phyloP scores from a whole-genome alignment of 495 filamentous ascomycete species.

The Aspergillus ostianus region DNA sequence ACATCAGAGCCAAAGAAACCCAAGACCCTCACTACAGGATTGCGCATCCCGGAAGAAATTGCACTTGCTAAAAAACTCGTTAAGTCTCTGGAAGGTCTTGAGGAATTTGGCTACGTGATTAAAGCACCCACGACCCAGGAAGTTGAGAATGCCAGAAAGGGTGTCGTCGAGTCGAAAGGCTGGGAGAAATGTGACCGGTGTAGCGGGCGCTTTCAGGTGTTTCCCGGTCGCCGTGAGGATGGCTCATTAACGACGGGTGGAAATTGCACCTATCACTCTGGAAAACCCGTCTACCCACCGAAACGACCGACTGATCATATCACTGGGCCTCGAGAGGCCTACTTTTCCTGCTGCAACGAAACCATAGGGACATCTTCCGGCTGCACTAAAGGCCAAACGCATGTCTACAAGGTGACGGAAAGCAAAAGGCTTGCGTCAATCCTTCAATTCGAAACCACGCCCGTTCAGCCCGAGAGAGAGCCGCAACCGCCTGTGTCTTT shows the following conservation, averaged over 20 bases:
- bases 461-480: conserved; percentile 49
- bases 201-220: conserved; percentile 81
- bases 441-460: conserved; percentile 77
- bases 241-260: conserved; percentile 77
- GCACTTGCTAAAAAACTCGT: conserved; percentile 56
- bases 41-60: conserved; percentile 67
- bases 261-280: conserved; percentile 74
- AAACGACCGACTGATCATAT: conserved; percentile 45
- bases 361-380: conserved; percentile 65
- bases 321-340: conserved; percentile 48
- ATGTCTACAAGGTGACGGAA: conserved; percentile 86
- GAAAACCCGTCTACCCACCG: conserved; percentile 55
- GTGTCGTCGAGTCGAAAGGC: conserved; percentile 61
- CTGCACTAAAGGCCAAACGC: conserved; percentile 64
- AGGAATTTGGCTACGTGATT: conserved; percentile 72
- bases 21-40: conserved; percentile 58
- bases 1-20: conserved; percentile 22
- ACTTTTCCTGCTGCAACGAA: conserved; percentile 76
- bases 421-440: conserved; percentile 71
- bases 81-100: conserved; percentile 58
- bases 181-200: conserved; percentile 92
- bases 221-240: conserved; percentile 80
- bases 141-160: conserved; percentile 59
- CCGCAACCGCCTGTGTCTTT: conserved; percentile 62
- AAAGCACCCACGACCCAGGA: conserved; percentile 58